A percentile compares a stretch with the other conserved stretches of the same genome.
Evolutionary conservation across 331 rosid genomes (phyloP).

Genomic region (Malus hybrid): DNA sequence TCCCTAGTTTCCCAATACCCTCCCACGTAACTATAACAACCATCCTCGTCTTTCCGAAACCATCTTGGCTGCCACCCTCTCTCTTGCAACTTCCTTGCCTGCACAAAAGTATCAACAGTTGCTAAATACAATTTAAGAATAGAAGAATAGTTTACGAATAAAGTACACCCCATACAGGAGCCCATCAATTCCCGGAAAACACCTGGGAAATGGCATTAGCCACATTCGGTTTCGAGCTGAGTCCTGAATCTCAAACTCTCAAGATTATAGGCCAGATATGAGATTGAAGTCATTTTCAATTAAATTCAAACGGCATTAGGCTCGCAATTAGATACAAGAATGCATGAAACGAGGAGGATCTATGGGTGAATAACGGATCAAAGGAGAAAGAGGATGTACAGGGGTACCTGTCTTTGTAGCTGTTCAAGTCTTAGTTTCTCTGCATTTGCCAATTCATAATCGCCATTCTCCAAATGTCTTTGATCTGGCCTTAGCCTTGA

Average conservation of each 20-base stretch:
- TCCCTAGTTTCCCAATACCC: slow-evolving; percentile 97
- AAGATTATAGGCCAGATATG: neutral
- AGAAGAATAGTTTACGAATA: neutral
- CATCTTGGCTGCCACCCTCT: slow-evolving; percentile 98
- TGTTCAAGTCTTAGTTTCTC: slow-evolving; percentile 96
- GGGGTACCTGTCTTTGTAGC: slow-evolving; percentile 88
- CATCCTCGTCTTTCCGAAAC: slow-evolving; percentile 83
- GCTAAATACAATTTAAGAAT: neutral
- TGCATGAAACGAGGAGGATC: neutral
- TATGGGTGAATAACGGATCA: neutral
- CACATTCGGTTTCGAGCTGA: too few relatives aligned
- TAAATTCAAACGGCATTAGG: neutral
- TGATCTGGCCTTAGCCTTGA: slow-evolving; percentile 98
- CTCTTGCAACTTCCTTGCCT: slow-evolving; percentile 98
- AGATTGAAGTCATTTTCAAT: neutral
- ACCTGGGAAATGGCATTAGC: too few relatives aligned
- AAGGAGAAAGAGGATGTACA: neutral
- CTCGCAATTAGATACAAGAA: neutral
- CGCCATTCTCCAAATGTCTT: slow-evolving; percentile 92
- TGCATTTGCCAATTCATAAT: slow-evolving; percentile 77
- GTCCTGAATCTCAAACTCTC: neutral
- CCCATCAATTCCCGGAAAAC: too few relatives aligned
- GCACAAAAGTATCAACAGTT: slow-evolving; percentile 14
- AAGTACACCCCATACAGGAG: too few relatives aligned
- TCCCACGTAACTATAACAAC: slow-evolving; percentile 71